These are phyloP conservation scores for Solanum piurae DNA, from an alignment of 257 asterid genomes.

Conservation along the genomic window DNA sequence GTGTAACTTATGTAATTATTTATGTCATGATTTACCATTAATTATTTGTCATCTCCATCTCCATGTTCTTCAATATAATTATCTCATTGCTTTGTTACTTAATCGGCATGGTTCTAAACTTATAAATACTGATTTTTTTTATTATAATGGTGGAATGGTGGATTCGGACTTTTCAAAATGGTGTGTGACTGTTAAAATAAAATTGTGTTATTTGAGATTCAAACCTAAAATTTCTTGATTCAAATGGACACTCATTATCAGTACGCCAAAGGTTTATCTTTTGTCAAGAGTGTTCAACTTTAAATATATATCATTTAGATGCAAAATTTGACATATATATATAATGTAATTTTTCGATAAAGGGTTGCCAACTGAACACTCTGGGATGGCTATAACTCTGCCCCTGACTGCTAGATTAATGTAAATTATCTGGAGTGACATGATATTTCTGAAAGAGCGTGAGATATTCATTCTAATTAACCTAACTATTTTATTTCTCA, in stretches of 20 bases:
- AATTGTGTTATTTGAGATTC: too few relatives aligned
- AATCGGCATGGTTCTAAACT: background rate
- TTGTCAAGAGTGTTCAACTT: too few relatives aligned
- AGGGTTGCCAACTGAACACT: too few relatives aligned
- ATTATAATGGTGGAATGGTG: background rate
- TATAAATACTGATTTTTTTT: too few relatives aligned
- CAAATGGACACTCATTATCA: too few relatives aligned
- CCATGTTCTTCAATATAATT: background rate
- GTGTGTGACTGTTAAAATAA: too few relatives aligned
- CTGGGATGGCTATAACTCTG: fast-evolving
- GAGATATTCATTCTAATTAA: too few relatives aligned
- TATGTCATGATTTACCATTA: background rate
- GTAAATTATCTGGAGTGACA: background rate
- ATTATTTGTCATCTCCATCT: background rate
- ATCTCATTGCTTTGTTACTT: background rate
- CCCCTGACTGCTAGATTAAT: background rate
- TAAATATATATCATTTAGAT: too few relatives aligned
- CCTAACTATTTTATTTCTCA: background rate
- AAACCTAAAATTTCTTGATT: too few relatives aligned
- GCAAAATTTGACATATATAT: too few relatives aligned
- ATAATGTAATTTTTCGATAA: fast-evolving
- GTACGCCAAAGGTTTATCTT: too few relatives aligned
- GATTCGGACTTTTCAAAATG: background rate
- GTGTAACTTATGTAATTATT: background rate
- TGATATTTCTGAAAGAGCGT: fast-evolving